Conservation (phyloP, 495 filamentous ascomycete genomes). For the Mytilinidion resinicola region DNA sequence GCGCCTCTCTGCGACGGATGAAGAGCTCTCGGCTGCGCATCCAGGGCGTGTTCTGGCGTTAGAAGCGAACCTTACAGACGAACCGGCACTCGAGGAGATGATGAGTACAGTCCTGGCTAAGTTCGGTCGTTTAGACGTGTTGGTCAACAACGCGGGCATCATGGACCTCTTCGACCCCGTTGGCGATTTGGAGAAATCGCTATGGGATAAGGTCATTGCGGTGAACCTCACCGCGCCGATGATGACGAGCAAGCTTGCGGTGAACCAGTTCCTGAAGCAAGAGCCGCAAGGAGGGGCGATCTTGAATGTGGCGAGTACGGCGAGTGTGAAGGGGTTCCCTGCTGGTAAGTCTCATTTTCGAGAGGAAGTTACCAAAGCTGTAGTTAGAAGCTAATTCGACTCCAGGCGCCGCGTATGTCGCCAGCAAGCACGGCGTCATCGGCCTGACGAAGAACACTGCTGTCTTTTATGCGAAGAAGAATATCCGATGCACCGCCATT, state of each 20-base stretch:
- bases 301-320: not conserved
- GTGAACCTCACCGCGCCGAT: constrained; percentile 57
- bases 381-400: not conserved
- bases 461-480: constrained; percentile 50
- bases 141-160: constrained; percentile 48
- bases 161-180: constrained; percentile 52
- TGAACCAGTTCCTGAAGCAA: constrained; percentile 44
- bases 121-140: constrained; percentile 37
- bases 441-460: constrained; percentile 61
- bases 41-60: constrained; percentile 18
- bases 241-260: constrained; percentile 47
- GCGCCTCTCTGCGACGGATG: constrained; percentile 13
- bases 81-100: constrained; percentile 12
- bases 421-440: constrained; percentile 49
- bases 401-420: constrained; percentile 50
- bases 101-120: constrained; percentile 18
- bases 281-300: constrained; percentile 11
- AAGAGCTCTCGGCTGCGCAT: constrained; percentile 10
- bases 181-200: constrained; percentile 43
- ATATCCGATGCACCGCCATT: constrained; percentile 52
- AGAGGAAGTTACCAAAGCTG: too few species aligned
- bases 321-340: not conserved
- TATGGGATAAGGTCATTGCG: constrained; percentile 54
- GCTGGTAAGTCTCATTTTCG: not conserved
- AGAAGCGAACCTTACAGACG: constrained; percentile 20